These are phyloP conservation scores for Pichia sorboxylosa DNA, from an alignment of 1,139 yeast species.

Conservation along the genomic window DNA sequence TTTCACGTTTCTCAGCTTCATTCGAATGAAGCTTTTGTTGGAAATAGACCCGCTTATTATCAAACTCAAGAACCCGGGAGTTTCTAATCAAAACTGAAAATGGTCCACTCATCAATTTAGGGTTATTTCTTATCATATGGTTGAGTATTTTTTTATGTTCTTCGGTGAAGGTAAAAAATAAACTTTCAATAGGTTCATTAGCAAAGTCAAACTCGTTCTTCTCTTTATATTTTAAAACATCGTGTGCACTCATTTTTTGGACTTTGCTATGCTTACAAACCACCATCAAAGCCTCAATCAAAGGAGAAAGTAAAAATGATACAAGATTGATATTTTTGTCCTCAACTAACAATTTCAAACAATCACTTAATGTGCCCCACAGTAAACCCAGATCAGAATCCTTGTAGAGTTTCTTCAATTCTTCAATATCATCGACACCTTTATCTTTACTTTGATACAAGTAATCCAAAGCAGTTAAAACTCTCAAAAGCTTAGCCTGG, in stretches of 20 bases:
- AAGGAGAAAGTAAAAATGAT: constrained; percentile 74
- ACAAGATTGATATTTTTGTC: constrained; percentile 41
- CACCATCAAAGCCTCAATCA: constrained; percentile 89
- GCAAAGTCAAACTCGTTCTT: constrained; percentile 53
- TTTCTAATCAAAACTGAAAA: constrained; percentile 82
- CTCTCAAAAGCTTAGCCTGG: constrained; percentile 75
- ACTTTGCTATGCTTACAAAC: constrained; percentile 83
- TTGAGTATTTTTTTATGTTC: constrained; percentile 82
- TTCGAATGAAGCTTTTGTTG: constrained; percentile 54
- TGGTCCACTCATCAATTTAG: constrained; percentile 94
- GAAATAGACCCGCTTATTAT: constrained; percentile 82
- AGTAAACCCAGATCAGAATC: constrained; percentile 62
- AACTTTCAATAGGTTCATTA: constrained; percentile 63
- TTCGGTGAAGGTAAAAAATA: constrained; percentile 82
- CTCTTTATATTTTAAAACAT: constrained; percentile 50
- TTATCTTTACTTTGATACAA: constrained; percentile 42
- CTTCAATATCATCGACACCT: constrained; percentile 29
- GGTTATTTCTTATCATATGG: constrained; percentile 84
- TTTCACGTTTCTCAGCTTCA: constrained; percentile 30
- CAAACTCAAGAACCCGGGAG: constrained; percentile 87
- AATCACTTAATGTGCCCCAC: constrained; percentile 81
- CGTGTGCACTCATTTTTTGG: constrained; percentile 50
- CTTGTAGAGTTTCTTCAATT: constrained; percentile 51
- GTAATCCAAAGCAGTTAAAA: constrained; percentile 81
- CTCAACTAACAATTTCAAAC: constrained; percentile 51